Evolutionary conservation across 192 early-diverging fungal genomes (phyloP), one percentile per base, ranked within the genome.

Genomic region (Coemansia sp.): DNA sequence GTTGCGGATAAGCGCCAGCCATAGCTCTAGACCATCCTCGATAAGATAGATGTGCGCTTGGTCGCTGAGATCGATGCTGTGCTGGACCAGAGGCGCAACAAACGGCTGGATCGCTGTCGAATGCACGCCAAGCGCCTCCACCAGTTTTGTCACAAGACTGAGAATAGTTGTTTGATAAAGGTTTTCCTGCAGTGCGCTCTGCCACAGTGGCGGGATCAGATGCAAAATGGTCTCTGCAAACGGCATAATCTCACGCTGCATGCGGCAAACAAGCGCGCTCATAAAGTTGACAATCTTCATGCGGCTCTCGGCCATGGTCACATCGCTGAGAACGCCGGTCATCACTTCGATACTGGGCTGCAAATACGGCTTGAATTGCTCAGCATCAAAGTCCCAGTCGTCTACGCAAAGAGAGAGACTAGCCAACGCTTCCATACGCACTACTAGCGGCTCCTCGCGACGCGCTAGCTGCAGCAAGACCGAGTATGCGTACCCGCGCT

Each of bases 21-120:
- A 96, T 16, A 97, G 82, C 60, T 95, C 93, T n/a, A 96, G 80
- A 2, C 88, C 92, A 63, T 97, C 96, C 64, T 96, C 96, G 28
- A 95, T 83, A 60, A 97, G 62, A 57, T 94, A 96, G 6, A 93
- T 78, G 76, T 93, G 89, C 2, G 74, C 72, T 54, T 85, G 86
- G 42, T 83, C 73, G 45, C 68, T 83, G 0, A 86, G 82, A 56
- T 92, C 85, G 12, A 93, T 73, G 74, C 92, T 92, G 60, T 91
- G 85, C 25, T 84, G 76, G 32, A 97, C 77, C 55, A 96, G 78
- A 0, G 92, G 92, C 60, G 90, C 74, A 7, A 95, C 83, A 68
- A 94, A 83, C 2, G 71, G 78, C 67, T 95, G 90, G 7, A 95
- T 71, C 34, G 87, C 84, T 25, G 81, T 73, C 1, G 93, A 93